phyloP scores from a whole-genome alignment of 306 rosid genomes.

The Acacia melanoxylon region DNA sequence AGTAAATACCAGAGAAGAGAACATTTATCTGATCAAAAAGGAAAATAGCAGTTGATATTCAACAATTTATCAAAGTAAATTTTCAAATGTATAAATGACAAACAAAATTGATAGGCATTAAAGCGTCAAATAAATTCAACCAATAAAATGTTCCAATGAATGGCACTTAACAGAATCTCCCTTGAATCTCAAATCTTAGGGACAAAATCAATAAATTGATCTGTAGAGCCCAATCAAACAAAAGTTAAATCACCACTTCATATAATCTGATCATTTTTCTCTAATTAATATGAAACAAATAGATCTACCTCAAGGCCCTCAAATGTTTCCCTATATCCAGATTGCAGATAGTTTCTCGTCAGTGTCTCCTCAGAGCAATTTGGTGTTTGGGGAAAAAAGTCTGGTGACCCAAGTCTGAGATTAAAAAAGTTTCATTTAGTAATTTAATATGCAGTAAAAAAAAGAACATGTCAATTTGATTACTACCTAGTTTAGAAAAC shows the following conservation, averaged over 20 bases:
- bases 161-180: not conserved
- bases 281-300: conserved; percentile 11
- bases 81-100: not conserved
- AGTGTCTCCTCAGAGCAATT: conserved; percentile 90
- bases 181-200: conserved; percentile 6
- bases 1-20: conserved; percentile 19
- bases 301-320: conserved; percentile 86
- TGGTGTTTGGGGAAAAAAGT: conserved; percentile 76
- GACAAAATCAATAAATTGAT: not conserved
- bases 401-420: conserved; percentile 94
- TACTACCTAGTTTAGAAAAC: not conserved
- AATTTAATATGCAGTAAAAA: not conserved
- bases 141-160: not conserved
- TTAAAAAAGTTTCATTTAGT: conserved; percentile 29
- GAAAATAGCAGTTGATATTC: not conserved
- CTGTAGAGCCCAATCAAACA: conserved; percentile 6
- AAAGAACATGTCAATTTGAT: conserved; percentile 7
- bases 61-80: not conserved
- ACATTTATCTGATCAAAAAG: not conserved
- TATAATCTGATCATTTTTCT: not conserved
- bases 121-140: not conserved
- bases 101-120: not conserved
- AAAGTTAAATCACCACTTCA: conserved; percentile 11
- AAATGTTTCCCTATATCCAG: conserved; percentile 82
- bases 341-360: conserved; percentile 72